A percentile compares a stretch with the other conserved stretches of the same genome.
Conservation (phyloP, 169 alveolate genomes). For the Eimeria sp. region DNA sequence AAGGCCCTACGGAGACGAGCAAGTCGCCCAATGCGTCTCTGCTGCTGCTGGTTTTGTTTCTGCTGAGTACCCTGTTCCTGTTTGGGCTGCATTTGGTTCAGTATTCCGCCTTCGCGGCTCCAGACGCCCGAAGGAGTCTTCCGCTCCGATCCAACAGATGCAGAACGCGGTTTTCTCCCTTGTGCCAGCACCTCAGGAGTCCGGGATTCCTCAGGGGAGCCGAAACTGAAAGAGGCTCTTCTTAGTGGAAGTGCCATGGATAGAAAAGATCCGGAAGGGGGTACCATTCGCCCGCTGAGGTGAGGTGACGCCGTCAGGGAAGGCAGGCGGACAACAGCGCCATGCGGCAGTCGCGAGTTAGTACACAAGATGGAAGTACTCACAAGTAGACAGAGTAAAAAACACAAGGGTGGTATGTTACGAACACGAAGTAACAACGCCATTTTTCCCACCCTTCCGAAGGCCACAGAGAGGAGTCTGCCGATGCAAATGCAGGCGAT, state of each 20-base stretch:
- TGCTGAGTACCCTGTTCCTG: background rate
- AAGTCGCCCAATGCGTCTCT: background rate
- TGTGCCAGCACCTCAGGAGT: background rate
- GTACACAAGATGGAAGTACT: background rate
- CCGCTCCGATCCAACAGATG: background rate
- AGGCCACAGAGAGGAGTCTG: background rate
- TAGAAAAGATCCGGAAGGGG: constrained; percentile 3
- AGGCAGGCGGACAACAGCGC: background rate
- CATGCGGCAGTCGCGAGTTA: background rate
- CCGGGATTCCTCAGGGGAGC: background rate
- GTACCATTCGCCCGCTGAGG: background rate
- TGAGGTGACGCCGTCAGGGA: background rate
- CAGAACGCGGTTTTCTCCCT: background rate
- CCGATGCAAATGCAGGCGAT: background rate
- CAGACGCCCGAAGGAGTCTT: background rate
- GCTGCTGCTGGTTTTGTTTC: background rate
- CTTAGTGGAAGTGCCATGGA: background rate
- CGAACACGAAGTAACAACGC: background rate
- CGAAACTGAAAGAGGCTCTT: background rate
- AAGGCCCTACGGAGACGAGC: background rate
- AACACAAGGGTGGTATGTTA: background rate
- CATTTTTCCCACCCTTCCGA: background rate
- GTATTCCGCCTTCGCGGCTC: background rate
- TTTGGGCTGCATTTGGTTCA: background rate
- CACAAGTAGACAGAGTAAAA: background rate